phyloP scores from a whole-genome alignment of 768 basidiomycete genomes.

The Kwoniella newhampshirensis region DNA sequence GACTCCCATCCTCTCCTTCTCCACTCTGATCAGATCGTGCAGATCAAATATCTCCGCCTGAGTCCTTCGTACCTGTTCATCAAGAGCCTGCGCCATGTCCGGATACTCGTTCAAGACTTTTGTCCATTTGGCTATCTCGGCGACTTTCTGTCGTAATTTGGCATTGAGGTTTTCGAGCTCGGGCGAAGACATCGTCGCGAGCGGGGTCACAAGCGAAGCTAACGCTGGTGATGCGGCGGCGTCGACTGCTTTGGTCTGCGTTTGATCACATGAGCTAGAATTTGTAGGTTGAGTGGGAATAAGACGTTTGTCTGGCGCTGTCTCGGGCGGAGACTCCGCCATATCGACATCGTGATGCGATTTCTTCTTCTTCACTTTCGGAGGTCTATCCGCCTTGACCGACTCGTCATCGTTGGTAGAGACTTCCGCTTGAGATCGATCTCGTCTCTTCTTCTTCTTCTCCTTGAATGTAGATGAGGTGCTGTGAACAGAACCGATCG shows the following conservation, averaged over 20 bases:
- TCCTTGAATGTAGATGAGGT: too few species aligned
- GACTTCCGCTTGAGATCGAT: constrained; percentile 2
- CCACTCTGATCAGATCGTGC: constrained; percentile 16
- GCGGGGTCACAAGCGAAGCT: too few species aligned
- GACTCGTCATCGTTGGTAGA: background rate
- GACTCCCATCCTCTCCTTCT: constrained; percentile 2
- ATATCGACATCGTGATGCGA: too few species aligned
- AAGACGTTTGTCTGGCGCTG: too few species aligned
- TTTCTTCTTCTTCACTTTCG: background rate
- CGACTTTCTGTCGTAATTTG: constrained; percentile 9
- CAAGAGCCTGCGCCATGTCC: constrained; percentile 7
- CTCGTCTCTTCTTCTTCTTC: constrained; percentile 8
- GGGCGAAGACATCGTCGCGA: background rate
- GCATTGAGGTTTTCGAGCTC: constrained; percentile 6
- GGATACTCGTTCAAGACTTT: constrained; percentile 5
- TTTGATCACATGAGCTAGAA: background rate
- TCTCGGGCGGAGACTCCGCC: too few species aligned
- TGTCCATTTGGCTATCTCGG: constrained; percentile 11
- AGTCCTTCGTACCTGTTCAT: constrained; percentile 9
- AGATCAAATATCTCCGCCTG: constrained; percentile 16
- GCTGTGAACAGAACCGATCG: too few species aligned
- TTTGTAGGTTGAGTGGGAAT: background rate
- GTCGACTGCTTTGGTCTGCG: background rate
- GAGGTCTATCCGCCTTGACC: background rate
- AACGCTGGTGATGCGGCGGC: background rate